These are phyloP conservation scores for Colletotrichum shisoi DNA, from an alignment of 2,329 filamentous ascomycete species.

Conservation along the genomic window DNA sequence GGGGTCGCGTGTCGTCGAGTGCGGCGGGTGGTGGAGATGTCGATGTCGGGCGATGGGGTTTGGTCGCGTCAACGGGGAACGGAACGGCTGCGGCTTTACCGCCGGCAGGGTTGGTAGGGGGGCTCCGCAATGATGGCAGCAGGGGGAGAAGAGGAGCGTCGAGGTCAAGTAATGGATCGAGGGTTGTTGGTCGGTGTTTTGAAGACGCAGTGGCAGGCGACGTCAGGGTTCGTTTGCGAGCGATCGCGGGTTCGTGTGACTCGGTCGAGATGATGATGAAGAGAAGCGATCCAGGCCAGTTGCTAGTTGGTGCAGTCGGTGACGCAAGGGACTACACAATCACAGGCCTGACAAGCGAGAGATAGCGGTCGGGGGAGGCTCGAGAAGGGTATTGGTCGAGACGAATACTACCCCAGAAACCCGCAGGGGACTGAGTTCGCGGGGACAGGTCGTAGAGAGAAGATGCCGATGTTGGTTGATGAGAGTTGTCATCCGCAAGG, in stretches of 20 bases:
- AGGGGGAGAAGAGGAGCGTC: slow-evolving; percentile 19
- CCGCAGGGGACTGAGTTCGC: neutral
- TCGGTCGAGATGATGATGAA: slow-evolving; percentile 28
- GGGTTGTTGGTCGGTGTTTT: slow-evolving; percentile 6
- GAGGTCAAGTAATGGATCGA: neutral
- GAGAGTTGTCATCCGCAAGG: neutral
- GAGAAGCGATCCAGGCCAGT: slow-evolving; percentile 11
- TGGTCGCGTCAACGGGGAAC: slow-evolving; percentile 38
- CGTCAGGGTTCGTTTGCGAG: neutral
- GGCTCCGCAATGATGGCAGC: slow-evolving; percentile 34
- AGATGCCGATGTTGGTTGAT: neutral
- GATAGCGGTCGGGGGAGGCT: slow-evolving; percentile 19
- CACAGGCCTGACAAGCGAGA: slow-evolving; percentile 29
- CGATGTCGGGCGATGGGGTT: slow-evolving; percentile 37
- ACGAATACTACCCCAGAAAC: slow-evolving; percentile 12
- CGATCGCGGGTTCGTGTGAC: slow-evolving; percentile 5
- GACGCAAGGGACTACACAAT: slow-evolving; percentile 18
- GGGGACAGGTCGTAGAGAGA: neutral
- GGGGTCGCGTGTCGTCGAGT: slow-evolving; percentile 27
- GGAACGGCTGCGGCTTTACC: slow-evolving; percentile 38
- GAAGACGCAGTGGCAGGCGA: slow-evolving; percentile 9
- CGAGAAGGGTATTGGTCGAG: slow-evolving; percentile 33
- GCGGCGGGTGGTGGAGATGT: slow-evolving; percentile 29
- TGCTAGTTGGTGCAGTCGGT: slow-evolving; percentile 2
- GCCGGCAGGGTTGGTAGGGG: slow-evolving; percentile 33